Conservation (phyloP, 2,329 filamentous ascomycete species). For the Zymoseptoria pseudotritici region DNA sequence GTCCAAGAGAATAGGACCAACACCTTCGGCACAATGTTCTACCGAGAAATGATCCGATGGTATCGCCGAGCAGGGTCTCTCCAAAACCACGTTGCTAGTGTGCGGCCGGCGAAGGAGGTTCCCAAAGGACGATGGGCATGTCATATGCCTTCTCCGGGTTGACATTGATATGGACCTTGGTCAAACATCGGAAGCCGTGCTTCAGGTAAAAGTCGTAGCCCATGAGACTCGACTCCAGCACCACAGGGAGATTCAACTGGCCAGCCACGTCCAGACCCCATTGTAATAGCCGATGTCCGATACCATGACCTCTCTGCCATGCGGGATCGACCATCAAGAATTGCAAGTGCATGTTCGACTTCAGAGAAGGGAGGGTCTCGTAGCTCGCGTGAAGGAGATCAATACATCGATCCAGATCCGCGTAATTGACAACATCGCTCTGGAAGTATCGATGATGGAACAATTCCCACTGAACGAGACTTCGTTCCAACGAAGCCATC, state of each 20-base stretch:
- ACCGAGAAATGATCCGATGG: not conserved
- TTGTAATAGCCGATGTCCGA: constrained; percentile 12
- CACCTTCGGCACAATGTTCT: not conserved
- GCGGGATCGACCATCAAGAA: constrained; percentile 14
- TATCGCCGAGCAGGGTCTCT: not conserved
- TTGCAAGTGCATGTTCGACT: constrained; percentile 13
- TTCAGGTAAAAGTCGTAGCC: constrained; percentile 18
- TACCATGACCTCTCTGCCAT: constrained; percentile 12
- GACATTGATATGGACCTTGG: constrained; percentile 9
- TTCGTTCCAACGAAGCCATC: constrained; percentile 3
- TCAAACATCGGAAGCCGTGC: constrained; percentile 11
- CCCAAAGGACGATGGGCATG: constrained; percentile 12
- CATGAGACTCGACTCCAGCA: constrained; percentile 12
- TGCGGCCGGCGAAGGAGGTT: constrained; percentile 1
- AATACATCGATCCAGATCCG: constrained; percentile 5
- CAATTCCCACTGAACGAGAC: constrained; percentile 6
- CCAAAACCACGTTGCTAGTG: not conserved
- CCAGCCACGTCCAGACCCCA: constrained; percentile 13
- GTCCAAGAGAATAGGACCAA: not conserved
- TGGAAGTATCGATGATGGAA: constrained; percentile 12
- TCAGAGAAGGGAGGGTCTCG: constrained; percentile 3
- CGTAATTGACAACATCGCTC: constrained; percentile 13
- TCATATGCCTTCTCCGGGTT: constrained; percentile 17
- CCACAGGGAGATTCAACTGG: constrained; percentile 6
- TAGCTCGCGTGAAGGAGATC: constrained; percentile 8